A percentile compares a stretch with the other conserved stretches of the same genome.
These are phyloP conservation scores for Candida hispaniensis DNA, from an alignment of 805 yeast species.

Conservation along the genomic window DNA sequence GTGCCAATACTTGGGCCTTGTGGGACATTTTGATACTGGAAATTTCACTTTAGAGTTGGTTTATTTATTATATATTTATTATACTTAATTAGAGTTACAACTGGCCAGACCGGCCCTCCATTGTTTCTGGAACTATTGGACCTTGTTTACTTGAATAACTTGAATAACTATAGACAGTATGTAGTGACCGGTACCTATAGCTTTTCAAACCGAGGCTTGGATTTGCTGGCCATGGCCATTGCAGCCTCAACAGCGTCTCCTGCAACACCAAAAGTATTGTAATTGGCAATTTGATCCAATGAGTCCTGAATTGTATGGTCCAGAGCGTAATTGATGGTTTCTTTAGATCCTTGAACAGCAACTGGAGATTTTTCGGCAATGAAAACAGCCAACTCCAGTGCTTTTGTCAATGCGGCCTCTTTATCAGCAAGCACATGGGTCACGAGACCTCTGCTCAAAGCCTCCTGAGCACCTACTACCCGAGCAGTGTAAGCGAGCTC, in stretches of 20 bases:
- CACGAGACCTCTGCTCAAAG: conserved; percentile 45
- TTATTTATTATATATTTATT: too few species aligned
- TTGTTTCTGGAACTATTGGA: neutral
- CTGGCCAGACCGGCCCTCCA: neutral
- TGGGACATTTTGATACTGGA: too few species aligned
- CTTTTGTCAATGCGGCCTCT: conserved; percentile 40
- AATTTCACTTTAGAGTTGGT: too few species aligned
- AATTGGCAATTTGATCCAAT: conserved; percentile 42
- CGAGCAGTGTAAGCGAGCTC: conserved; percentile 56
- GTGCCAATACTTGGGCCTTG: conserved; percentile 20
- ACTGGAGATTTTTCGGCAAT: conserved; percentile 43
- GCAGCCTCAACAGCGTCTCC: conserved; percentile 27
- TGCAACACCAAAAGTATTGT: conserved; percentile 36
- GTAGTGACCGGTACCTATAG: too few species aligned
- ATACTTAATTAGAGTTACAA: too few species aligned
- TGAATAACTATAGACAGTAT: conserved; percentile 1
- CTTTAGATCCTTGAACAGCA: conserved; percentile 58
- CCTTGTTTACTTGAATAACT: conserved; percentile 1
- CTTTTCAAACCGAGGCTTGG: conserved; percentile 26
- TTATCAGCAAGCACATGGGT: conserved; percentile 36
- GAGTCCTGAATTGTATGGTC: conserved; percentile 37
- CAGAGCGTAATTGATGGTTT: conserved; percentile 37
- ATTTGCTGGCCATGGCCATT: conserved; percentile 24
- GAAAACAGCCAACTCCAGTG: conserved; percentile 39
- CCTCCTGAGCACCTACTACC: conserved; percentile 44